Evolutionary conservation across 345 rosid genomes (phyloP), one percentile per base, ranked within the genome.

Genomic region (Citrus cavaleriei): DNA sequence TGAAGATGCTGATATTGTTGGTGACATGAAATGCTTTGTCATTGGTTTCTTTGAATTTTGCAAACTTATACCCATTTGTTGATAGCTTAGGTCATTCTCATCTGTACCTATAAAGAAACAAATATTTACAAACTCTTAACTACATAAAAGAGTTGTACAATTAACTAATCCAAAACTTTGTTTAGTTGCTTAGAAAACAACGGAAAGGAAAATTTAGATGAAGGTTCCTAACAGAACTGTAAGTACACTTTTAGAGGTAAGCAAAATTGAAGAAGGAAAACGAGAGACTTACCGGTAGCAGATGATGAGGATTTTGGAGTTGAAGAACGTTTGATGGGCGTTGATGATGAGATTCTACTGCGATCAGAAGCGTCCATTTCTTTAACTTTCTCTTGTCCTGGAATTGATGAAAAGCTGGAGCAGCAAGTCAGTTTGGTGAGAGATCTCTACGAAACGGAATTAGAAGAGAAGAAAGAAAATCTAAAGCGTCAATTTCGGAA

Each of bases 1-100:
- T 58, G 87, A 84, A 74, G 84, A 73, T 32, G 86, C 76, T 54
- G 85, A 83, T 32, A 82, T 66, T 2, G 85, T 81, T 4, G 86
- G 81, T 5, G 84, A 78, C 88, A 84, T 85, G 55, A 72, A 83
- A 70, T 74, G 71, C 74, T 83, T 87, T 42, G 28, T 60, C 28
- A 46, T 42, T 25, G 68, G 10, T 63, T 79, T 83, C 74, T 78
- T 83, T 24, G 58, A 75, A 64, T 74, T 65, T 42, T 59, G 75
- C 18, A 62, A 30, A 57, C 40, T 72, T n/a, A 55, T 37, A 10
- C 57, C 49, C 77, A 34, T 54, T 79, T 70, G 67, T 61, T 70
- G 65, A 64, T 51, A 16, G 40, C 72, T 68, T 35, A 25, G 38
- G 27, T 73, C 79, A 74, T 87, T 87, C 84, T 85, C 89, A 76